A percentile compares a stretch with the other conserved stretches of the same genome.
phyloP scores from a whole-genome alignment of 1,139 yeast species.

The Suhomyces choctaworum region DNA sequence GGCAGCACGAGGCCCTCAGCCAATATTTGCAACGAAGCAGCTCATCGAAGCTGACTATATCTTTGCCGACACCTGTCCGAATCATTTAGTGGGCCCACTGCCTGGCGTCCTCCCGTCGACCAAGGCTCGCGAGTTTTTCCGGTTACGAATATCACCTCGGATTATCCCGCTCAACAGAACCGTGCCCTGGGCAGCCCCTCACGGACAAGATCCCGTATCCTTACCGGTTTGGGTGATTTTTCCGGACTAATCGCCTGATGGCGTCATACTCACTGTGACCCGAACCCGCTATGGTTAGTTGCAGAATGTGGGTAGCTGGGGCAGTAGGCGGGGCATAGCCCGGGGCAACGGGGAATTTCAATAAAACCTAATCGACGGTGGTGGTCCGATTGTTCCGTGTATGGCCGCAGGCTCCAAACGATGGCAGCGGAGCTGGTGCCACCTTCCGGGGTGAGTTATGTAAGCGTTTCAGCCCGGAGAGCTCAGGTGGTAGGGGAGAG shows the following conservation, averaged over 20 bases:
- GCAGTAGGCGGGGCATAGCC: conserved; percentile 1
- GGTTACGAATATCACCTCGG: background rate
- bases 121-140: background rate
- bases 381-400: too few species aligned
- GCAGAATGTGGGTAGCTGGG: background rate
- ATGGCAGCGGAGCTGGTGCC: too few species aligned
- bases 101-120: too few species aligned
- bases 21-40: too few species aligned
- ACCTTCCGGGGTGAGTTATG: too few species aligned
- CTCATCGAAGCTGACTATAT: too few species aligned
- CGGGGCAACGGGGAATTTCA: conserved; percentile 1
- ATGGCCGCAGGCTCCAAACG: too few species aligned
- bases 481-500: too few species aligned
- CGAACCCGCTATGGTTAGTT: background rate
- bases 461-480: too few species aligned
- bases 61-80: too few species aligned
- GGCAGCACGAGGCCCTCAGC: too few species aligned
- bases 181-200: background rate
- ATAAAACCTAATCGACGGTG: background rate
- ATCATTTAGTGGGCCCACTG: too few species aligned
- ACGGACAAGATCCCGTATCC: background rate
- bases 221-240: background rate
- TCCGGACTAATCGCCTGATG: conserved; percentile 1
- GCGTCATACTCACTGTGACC: background rate
- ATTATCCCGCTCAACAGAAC: background rate